Conservation (phyloP, 345 rosid genomes). For the Brassica incana region DNA sequence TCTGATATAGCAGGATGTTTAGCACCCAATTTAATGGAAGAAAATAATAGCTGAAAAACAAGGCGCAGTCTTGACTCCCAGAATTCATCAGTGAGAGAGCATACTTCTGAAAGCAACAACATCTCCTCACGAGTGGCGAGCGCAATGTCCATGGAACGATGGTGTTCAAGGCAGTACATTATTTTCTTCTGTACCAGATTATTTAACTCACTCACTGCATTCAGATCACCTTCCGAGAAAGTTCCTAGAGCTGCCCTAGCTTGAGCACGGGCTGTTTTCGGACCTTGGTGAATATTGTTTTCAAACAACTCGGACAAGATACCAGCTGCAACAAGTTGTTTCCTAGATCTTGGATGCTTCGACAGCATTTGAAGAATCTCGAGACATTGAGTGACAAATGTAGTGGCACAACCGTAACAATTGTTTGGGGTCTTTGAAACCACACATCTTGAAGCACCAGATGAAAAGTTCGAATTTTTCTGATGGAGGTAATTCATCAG, state of each 20-base stretch:
- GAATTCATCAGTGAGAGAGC: constrained; percentile 92
- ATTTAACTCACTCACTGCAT: constrained; percentile 84
- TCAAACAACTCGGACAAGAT: constrained; percentile 88
- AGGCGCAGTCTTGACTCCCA: constrained; percentile 97
- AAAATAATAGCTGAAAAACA: constrained; percentile 89
- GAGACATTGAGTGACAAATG: constrained; percentile 91
- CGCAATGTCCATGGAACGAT: constrained; percentile 97
- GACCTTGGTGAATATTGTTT: constrained; percentile 97
- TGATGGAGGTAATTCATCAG: constrained; percentile 95
- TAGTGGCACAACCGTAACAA: constrained; percentile 97
- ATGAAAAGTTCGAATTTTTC: constrained; percentile 65
- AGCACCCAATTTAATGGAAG: constrained; percentile 94
- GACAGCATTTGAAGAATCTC: constrained; percentile 85
- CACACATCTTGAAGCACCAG: constrained; percentile 69
- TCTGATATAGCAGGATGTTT: constrained; percentile 99
- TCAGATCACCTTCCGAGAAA: constrained; percentile 86
- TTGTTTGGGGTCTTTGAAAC: constrained; percentile 87
- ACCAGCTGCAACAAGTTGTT: constrained; percentile 90
- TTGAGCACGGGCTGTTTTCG: constrained; percentile 84
- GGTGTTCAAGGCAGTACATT: constrained; percentile 97
- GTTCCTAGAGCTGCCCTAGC: constrained; percentile 94
- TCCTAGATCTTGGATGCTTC: constrained; percentile 72
- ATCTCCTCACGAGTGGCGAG: constrained; percentile 90
- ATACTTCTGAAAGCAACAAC: constrained; percentile 92
- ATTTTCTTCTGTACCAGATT: constrained; percentile 91